Conservation (phyloP, 75 land plant species). For the Ceratopteris richardii region DNA sequence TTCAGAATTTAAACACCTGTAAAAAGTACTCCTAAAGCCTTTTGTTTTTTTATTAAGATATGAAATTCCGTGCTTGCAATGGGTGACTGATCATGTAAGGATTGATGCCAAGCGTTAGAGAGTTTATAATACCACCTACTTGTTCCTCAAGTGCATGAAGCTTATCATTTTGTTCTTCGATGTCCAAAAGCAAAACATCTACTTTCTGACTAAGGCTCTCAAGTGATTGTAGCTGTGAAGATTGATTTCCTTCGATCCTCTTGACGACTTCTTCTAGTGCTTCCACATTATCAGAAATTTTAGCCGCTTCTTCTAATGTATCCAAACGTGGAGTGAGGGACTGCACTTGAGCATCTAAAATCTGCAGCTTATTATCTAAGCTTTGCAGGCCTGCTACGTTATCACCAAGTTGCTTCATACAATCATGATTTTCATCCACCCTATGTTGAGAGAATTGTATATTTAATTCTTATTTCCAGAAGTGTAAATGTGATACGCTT, state of each 20-base stretch:
- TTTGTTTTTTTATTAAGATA: neutral
- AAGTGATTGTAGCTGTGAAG: neutral
- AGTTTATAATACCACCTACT: too few relatives aligned
- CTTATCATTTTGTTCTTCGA: constrained; percentile 9
- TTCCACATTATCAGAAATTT: neutral
- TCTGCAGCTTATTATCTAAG: neutral
- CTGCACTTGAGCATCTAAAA: constrained; percentile 1
- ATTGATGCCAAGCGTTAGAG: too few relatives aligned
- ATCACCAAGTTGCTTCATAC: constrained; percentile 5
- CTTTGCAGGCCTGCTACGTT: neutral
- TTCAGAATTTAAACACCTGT: neutral
- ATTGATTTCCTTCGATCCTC: neutral
- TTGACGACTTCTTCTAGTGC: constrained; percentile 9
- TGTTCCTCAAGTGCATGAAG: constrained; percentile 13
- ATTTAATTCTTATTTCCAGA: too few relatives aligned
- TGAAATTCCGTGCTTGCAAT: too few relatives aligned
- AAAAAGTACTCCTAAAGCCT: neutral
- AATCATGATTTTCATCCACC: constrained; percentile 9
- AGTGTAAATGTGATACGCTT: neutral
- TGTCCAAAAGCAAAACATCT: neutral
- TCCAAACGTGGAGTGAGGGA: constrained; percentile 5
- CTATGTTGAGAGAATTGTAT: constrained; percentile 5
- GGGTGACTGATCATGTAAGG: too few relatives aligned
- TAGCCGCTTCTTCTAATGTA: constrained; percentile 6
- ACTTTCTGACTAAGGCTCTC: neutral